A percentile compares a stretch with the other conserved stretches of the same genome.
Evolutionary conservation across 257 asterid genomes (phyloP).

Genomic region (Nicotiana benthamiana): DNA sequence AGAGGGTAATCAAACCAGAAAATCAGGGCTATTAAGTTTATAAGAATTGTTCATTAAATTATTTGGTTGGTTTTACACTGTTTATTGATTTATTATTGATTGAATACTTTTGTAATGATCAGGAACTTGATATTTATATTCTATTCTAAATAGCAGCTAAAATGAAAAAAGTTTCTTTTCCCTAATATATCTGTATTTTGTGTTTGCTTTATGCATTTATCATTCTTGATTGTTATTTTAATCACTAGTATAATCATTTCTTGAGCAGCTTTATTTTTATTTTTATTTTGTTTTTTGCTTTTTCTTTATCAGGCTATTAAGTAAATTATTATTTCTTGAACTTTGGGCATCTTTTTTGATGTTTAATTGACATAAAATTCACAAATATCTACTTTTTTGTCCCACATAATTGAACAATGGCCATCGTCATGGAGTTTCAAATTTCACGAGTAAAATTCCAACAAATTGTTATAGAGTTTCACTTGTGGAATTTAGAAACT

Average conservation of each 20-base stretch:
- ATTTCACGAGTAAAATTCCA: too few relatives aligned
- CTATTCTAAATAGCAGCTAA: neutral
- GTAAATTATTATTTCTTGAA: neutral
- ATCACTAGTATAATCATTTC: neutral
- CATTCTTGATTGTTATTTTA: neutral
- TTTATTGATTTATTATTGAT: neutral
- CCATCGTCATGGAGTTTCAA: too few relatives aligned
- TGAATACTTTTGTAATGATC: neutral
- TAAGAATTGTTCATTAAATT: constrained; percentile 4
- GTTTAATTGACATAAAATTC: too few relatives aligned
- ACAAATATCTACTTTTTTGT: too few relatives aligned
- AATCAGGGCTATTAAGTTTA: too few relatives aligned
- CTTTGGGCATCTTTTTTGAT: neutral
- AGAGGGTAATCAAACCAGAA: too few relatives aligned
- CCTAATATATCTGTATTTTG: neutral
- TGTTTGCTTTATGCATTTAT: neutral
- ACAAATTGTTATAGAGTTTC: too few relatives aligned
- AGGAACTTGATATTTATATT: neutral
- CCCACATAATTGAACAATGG: too few relatives aligned
- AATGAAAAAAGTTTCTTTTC: neutral
- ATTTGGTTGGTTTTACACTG: neutral
- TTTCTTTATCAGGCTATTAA: neutral
- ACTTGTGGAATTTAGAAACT: too few relatives aligned
- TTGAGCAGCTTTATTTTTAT: neutral
- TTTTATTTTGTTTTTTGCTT: too few relatives aligned